Evolutionary conservation across 495 filamentous ascomycete genomes (phyloP).

Genomic region (Parathielavia appendiculata): DNA sequence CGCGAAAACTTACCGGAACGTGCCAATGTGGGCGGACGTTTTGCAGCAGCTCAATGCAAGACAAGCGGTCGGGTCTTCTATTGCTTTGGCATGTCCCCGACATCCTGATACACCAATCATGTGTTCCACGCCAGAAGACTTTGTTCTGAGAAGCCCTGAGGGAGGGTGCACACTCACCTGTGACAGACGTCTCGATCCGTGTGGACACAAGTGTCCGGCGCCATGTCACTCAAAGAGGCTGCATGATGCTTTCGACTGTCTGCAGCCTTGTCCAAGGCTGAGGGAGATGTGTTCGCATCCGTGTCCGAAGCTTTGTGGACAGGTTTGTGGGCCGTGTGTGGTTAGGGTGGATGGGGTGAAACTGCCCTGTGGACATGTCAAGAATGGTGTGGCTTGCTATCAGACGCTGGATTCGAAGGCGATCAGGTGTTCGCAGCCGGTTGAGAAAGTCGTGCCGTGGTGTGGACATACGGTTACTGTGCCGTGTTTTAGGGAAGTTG

Average conservation of each 20-base stretch:
- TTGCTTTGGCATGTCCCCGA: slow-evolving; percentile 62
- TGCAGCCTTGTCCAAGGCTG: slow-evolving; percentile 54
- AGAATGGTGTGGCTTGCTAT: slow-evolving; percentile 48
- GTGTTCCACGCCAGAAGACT: slow-evolving; percentile 58
- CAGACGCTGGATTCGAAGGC: slow-evolving; percentile 17
- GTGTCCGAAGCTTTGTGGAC: slow-evolving; percentile 58
- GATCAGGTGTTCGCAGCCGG: slow-evolving; percentile 31
- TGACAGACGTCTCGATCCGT: slow-evolving; percentile 49
- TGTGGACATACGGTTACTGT: slow-evolving; percentile 53
- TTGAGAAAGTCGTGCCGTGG: slow-evolving; percentile 42
- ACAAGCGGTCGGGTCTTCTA: slow-evolving; percentile 47
- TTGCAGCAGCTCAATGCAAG: slow-evolving; percentile 47
- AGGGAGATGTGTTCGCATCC: slow-evolving; percentile 55
- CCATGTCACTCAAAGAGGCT: slow-evolving; percentile 66
- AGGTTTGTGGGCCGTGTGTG: slow-evolving; percentile 31
- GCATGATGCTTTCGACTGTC: slow-evolving; percentile 59
- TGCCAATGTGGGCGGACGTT: slow-evolving; percentile 69
- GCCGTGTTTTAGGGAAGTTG: slow-evolving; percentile 47
- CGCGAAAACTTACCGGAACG: slow-evolving; percentile 46
- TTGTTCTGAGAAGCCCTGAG: slow-evolving; percentile 57
- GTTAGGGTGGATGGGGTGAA: slow-evolving; percentile 20
- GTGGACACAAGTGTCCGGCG: slow-evolving; percentile 65
- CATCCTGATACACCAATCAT: slow-evolving; percentile 57
- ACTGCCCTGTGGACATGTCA: slow-evolving; percentile 58
- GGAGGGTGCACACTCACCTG: slow-evolving; percentile 64